Percentiles rank a stretch among this genome's conserved stretches.
Evolutionary conservation across 345 rosid genomes (phyloP).

Genomic region (Boechera retrofracta): DNA sequence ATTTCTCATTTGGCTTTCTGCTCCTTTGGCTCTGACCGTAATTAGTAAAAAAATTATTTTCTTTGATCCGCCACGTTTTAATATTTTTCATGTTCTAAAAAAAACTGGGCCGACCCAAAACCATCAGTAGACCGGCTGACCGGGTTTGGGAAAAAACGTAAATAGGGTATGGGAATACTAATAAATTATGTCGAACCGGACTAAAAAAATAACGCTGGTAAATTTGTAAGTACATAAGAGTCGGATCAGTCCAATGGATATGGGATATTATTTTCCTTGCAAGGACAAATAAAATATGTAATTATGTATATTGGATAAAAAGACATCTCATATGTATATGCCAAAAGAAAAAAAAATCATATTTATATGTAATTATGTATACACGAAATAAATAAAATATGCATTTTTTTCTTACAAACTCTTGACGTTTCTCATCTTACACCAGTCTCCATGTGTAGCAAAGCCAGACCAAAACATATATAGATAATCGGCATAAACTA

Average conservation of each 20-base stretch:
- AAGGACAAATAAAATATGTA: not conserved
- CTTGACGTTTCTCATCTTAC: slow-evolving; percentile 1
- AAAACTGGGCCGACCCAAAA: too few species aligned
- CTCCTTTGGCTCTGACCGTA: too few species aligned
- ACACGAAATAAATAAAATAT: not conserved
- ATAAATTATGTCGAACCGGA: not conserved
- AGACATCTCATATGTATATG: not conserved
- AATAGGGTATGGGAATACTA: not conserved
- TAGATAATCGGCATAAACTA: not conserved
- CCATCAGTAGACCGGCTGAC: too few species aligned
- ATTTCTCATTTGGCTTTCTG: too few species aligned
- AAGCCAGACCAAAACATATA: not conserved
- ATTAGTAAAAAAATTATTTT: too few species aligned
- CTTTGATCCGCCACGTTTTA: too few species aligned
- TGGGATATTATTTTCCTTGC: not conserved
- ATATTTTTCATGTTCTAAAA: too few species aligned
- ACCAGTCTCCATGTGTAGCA: not conserved
- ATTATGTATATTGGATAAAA: not conserved
- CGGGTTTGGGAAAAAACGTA: too few species aligned
- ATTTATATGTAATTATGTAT: not conserved
- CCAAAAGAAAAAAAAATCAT: not conserved
- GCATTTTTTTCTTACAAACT: not conserved
- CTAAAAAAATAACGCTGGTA: not conserved
- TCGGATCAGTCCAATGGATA: not conserved
- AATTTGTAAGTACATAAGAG: not conserved